Base-by-base conservation (phyloP, 768 basidiomycete genomes). In the Artomyces pyxidatus region DNA sequence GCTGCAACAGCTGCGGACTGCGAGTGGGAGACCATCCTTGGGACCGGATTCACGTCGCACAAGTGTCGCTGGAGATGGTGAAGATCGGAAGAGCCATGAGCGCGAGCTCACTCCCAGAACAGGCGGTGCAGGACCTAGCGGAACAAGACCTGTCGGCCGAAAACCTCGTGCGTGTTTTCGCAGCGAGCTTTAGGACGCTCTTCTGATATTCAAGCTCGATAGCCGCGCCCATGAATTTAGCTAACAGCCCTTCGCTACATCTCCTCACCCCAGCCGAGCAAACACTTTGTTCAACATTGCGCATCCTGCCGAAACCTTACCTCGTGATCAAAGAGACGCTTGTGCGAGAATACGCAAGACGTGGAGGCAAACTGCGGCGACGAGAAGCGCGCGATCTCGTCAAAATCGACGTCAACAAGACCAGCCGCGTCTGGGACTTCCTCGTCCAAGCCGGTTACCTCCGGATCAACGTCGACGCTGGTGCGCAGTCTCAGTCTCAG, bases 251-350 rank as follows among this genome's bases (percentile, higher is more conserved):
- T 0, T 89, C 87, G 0, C 70, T 98, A 5, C 89, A 97, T 60
- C 77, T 99, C 8, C 85, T 99, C 57, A 88, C 90, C 1, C 76
- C 82, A 10, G 83, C 81, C 25, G 95, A 99, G 67, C 90, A 93
- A 64, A 71, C 76, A 0, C 80, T 98, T 19, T 97, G 96, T 63
- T 88, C 91, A 2, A 76, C 80, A 48, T 75, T 98, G 26, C 85
- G 93, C 6, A 92, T 99, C 50, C 75, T 96, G 17, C 95, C 96
- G 0, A 90, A 91, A 61, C 92, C 96, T 1, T 99, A 96, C 64
- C 81, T 99, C 45, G 81, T 88, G 52, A 88, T 98, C 69, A 99
- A 99, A 64, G 92, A 96, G 65, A 90, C 87, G 4, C 78, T 96
- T 37, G 83, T 99, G 26, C 80, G 92, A 27, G 95, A 98, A 70